phyloP scores from a whole-genome alignment of 2,329 filamentous ascomycete species.

The Aspergillus ochraceoroseus region DNA sequence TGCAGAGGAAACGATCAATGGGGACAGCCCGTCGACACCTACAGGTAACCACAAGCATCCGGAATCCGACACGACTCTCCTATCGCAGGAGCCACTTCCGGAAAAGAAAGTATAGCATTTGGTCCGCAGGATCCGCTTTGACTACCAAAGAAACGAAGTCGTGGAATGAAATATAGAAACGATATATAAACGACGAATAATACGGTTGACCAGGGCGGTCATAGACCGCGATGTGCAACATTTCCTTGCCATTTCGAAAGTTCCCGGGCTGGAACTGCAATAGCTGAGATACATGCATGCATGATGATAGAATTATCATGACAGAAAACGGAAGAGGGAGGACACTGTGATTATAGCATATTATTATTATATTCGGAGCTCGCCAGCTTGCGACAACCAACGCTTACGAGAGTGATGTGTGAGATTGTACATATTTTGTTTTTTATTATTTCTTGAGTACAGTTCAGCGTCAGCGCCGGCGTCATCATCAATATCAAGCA shows the following conservation, averaged over 20 bases:
- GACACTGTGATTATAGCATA: conserved; percentile 10
- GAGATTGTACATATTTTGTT: conserved; percentile 14
- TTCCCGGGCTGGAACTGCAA: conserved; percentile 24
- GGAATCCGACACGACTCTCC: no score
- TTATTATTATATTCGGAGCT: conserved; percentile 9
- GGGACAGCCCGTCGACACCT: no score
- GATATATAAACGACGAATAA: no score
- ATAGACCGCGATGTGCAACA: no score
- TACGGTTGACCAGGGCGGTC: no score
- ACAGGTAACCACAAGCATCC: no score
- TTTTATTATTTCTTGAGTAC: conserved; percentile 14
- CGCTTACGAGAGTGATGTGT: conserved; percentile 11
- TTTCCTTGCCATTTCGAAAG: conserved; percentile 1
- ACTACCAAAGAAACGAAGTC: no score
- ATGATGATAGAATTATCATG: conserved; percentile 11
- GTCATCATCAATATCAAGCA: conserved; percentile 12
- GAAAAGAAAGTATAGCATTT: no score
- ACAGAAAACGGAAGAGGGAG: background rate
- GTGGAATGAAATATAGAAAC: no score
- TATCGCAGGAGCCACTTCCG: no score
- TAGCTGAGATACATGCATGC: conserved; percentile 11
- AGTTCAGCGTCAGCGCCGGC: conserved; percentile 22
- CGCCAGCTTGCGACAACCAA: conserved; percentile 10
- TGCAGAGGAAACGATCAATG: conserved; percentile 41
- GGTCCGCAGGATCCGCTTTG: no score